phyloP scores from a whole-genome alignment of 148 eudicot genomes.

The Amaranthus hypochondriacus region DNA sequence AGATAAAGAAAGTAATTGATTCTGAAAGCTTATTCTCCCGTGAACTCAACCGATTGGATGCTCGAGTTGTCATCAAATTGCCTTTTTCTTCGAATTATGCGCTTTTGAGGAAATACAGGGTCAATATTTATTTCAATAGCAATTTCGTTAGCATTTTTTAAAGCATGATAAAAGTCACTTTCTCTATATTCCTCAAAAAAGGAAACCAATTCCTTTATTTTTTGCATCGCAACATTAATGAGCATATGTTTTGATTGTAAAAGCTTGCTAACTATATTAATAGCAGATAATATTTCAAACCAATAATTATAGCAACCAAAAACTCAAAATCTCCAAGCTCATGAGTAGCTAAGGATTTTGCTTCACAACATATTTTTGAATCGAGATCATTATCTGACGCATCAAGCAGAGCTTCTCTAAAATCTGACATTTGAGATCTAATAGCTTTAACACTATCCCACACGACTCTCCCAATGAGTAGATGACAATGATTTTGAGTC shows the following conservation, averaged over 20 bases:
- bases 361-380: conserved; percentile 7
- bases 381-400: background rate
- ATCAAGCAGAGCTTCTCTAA: background rate
- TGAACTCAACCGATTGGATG: background rate
- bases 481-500: too few relatives aligned
- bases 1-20: background rate
- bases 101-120: conserved; percentile 8
- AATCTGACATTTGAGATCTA: too few relatives aligned
- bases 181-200: conserved; percentile 16
- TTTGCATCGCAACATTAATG: conserved; percentile 9
- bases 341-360: conserved; percentile 17
- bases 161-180: conserved; percentile 8
- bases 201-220: background rate
- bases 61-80: background rate
- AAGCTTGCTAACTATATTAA: conserved; percentile 7
- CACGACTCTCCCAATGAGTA: too few relatives aligned
- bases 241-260: conserved; percentile 8
- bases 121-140: conserved; percentile 15
- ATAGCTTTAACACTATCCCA: too few relatives aligned
- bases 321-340: conserved; percentile 26
- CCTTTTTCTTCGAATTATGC: conserved; percentile 5
- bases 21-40: background rate
- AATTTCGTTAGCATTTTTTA: conserved; percentile 10
- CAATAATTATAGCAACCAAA: conserved; percentile 7
- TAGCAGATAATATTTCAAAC: conserved; percentile 6